Conservation (phyloP, 768 basidiomycete genomes). For the Mrakia hoshinonis region DNA sequence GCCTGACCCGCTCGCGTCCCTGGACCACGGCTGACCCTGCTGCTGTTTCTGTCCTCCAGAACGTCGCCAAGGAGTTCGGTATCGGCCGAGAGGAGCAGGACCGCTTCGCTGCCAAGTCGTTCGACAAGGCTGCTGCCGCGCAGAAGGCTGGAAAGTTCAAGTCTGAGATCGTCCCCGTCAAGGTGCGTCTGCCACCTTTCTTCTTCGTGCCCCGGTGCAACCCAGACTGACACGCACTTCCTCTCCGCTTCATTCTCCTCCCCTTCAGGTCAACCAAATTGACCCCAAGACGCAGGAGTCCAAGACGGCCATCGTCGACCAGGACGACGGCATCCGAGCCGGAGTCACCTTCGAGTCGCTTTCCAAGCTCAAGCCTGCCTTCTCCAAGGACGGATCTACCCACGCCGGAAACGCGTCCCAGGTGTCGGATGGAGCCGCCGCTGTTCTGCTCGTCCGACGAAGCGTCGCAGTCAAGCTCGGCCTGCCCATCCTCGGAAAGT, state of each 20-base stretch:
- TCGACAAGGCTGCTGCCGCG: constrained; percentile 72
- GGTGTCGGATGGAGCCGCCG: constrained; percentile 85
- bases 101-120: constrained; percentile 74
- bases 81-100: constrained; percentile 73
- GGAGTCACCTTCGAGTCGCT: constrained; percentile 73
- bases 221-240: background rate
- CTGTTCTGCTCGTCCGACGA: constrained; percentile 72
- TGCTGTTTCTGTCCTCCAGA: constrained; percentile 34
- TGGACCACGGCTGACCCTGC: background rate
- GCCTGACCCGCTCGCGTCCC: background rate
- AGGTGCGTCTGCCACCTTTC: constrained; percentile 36
- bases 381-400: constrained; percentile 60
- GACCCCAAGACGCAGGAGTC: constrained; percentile 68
- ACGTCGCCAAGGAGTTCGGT: constrained; percentile 59
- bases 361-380: constrained; percentile 75
- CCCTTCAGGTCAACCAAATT: constrained; percentile 48
- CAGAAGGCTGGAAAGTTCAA: constrained; percentile 73
- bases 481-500: constrained; percentile 81
- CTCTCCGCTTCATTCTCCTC: background rate
- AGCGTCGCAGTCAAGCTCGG: constrained; percentile 71
- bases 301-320: constrained; percentile 59
- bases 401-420: constrained; percentile 84
- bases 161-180: constrained; percentile 74
- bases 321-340: constrained; percentile 77
- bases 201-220: background rate